Evolutionary conservation across 73 alveolate species (phyloP), one percentile per base, ranked within the genome.

Genomic region (Durusdinium trenchii): DNA sequence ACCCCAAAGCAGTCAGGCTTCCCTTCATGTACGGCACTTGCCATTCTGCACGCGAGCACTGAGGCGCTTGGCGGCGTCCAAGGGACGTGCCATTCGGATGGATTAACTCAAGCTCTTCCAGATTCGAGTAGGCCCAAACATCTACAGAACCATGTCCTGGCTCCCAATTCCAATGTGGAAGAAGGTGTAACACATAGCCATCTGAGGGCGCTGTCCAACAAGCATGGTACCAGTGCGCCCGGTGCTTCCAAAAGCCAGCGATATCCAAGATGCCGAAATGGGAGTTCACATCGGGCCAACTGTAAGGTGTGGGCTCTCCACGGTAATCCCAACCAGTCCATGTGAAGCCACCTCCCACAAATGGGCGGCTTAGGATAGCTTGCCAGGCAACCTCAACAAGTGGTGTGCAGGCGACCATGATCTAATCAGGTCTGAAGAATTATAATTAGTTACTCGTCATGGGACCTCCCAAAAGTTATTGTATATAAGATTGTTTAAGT

Each of bases 271-370:
- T 51, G 79, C 98, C 98, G 67, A 92, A 92, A 36, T 92, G 98
- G 2, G 98, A 92, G 46, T 71, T 89, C 50, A 92, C 91, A 42
- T 92, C 91, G 28, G 98, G 98, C 98, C 98, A 92, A 36, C 75
- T 42, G 98, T 92, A 92, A 20, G 98, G 98, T 30, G 98, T 92
- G 26, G 98, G 98, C 98, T 92, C 98, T 6, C 98, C 98, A 6
- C 91, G 75, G 98, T 92, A 92, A 60, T 92, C 98, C 91, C 89
- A 92, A n/a, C 98, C 98, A 9, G 98, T 91, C 98, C 98, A 91
- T 23, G 86, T 69, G 57, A 91, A 91, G 81, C 98, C 98, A 18
- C 98, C 98, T 38, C 92, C 91, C 35, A 92, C 98, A 42, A 92
- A 92, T 20, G 89, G 75, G 35, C 98, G 61, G 60, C 46, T 92